Conservation (phyloP, 1,139 yeast genomes). For the Protomyces macrosporus region DNA sequence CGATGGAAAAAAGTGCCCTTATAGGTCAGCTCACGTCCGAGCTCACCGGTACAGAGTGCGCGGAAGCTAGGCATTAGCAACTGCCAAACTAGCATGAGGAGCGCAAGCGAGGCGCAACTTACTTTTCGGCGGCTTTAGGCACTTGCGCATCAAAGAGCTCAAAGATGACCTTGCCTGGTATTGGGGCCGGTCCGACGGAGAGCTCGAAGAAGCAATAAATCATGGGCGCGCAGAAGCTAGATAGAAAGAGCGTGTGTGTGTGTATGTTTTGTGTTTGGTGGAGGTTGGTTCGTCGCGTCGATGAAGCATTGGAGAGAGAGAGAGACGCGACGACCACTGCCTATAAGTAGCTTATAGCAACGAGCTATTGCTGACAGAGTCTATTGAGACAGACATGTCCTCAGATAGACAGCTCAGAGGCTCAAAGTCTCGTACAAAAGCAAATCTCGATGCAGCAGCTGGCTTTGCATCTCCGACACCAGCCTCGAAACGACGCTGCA, state of each 20-base stretch:
- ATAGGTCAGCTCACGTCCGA: constrained; percentile 39
- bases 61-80: constrained; percentile 36
- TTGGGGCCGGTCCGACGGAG: constrained; percentile 32
- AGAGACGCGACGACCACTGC: background rate
- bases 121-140: constrained; percentile 71
- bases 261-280: background rate
- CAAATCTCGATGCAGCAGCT: no score
- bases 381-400: no score
- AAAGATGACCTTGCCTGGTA: constrained; percentile 59
- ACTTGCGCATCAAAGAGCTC: constrained; percentile 51
- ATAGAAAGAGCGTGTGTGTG: no score
- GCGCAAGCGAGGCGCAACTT: background rate
- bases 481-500: no score
- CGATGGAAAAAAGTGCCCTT: constrained; percentile 56
- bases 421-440: no score
- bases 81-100: background rate
- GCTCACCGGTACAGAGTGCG: constrained; percentile 38
- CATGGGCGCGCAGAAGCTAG: background rate
- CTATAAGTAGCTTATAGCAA: no score
- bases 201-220: constrained; percentile 17
- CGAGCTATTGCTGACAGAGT: no score
- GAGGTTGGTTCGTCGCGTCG: background rate
- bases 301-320: background rate
- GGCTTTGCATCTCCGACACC: no score
- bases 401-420: no score